Evolutionary conservation across 768 basidiomycete species (phyloP).

Genomic region (Pisolithus sp.): DNA sequence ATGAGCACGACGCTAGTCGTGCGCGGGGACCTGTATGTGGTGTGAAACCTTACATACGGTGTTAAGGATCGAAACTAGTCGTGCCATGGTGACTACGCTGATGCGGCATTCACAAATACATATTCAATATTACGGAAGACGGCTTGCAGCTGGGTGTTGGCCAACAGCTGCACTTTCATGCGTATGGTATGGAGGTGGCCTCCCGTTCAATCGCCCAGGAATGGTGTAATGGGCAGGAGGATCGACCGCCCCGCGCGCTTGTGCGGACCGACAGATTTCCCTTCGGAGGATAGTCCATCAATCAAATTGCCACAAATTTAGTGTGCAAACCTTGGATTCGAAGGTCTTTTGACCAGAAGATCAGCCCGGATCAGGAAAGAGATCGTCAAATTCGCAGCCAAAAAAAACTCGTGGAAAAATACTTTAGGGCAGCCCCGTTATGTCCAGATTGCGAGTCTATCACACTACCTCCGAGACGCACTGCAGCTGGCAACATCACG

Average conservation of each 20-base stretch:
- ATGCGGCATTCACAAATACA: constrained; percentile 30
- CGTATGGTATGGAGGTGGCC: not conserved
- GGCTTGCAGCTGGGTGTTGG: constrained; percentile 20
- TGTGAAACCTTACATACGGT: constrained; percentile 28
- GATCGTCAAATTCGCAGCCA: constrained; percentile 20
- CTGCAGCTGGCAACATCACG: not conserved
- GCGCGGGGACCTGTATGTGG: constrained; percentile 34
- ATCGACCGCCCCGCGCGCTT: constrained; percentile 10
- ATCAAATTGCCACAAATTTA: constrained; percentile 21
- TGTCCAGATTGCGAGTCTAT: constrained; percentile 4
- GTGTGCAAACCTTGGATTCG: constrained; percentile 17
- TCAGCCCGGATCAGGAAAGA: constrained; percentile 13
- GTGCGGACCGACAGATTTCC: constrained; percentile 25
- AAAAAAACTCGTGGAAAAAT: constrained; percentile 1
- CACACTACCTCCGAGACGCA: constrained; percentile 1
- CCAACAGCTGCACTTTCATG: too few relatives aligned
- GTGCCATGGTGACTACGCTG: constrained; percentile 14
- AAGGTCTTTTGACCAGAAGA: constrained; percentile 16
- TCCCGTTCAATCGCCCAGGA: constrained; percentile 5
- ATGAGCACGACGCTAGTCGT: constrained; percentile 23
- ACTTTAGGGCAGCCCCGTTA: constrained; percentile 7
- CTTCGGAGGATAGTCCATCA: constrained; percentile 17
- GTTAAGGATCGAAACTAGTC: constrained; percentile 22
- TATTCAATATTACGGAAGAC: constrained; percentile 29
- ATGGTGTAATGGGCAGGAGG: constrained; percentile 17